Percentiles rank a stretch among this genome's conserved stretches.
Evolutionary conservation across 106 monocot genomes (phyloP).

Genomic region (Agapanthus africanus): DNA sequence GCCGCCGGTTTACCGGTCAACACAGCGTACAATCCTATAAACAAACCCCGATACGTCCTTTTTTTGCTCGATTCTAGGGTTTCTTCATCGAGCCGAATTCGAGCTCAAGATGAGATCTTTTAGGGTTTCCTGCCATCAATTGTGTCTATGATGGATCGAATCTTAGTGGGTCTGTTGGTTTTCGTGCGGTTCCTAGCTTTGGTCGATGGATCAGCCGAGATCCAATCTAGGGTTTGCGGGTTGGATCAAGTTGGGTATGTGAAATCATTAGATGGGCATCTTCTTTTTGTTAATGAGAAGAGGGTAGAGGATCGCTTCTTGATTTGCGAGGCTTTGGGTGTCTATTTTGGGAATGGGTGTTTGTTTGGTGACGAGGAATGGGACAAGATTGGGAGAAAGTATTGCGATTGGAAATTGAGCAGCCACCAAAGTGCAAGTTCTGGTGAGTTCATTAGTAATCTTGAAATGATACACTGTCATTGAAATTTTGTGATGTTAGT

Average conservation of each 20-base stretch:
- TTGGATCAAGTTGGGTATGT: slow-evolving; percentile 17
- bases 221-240: slow-evolving; percentile 10
- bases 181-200: not conserved
- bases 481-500: not conserved
- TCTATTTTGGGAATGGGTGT: slow-evolving; percentile 10
- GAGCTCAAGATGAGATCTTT: slow-evolving; percentile 9
- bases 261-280: slow-evolving; percentile 10
- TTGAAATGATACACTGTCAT: not conserved
- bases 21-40: not conserved
- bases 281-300: slow-evolving; percentile 7
- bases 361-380: slow-evolving; percentile 14
- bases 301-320: slow-evolving; percentile 11
- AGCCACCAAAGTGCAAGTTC: not conserved
- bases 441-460: not conserved
- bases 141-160: not conserved
- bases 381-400: slow-evolving; percentile 2
- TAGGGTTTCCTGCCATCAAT: not conserved
- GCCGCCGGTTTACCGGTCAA: slow-evolving; percentile 6
- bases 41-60: not conserved
- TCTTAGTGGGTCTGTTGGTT: slow-evolving; percentile 5
- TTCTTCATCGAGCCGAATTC: too few species aligned
- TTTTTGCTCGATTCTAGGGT: not conserved
- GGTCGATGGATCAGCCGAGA: not conserved
- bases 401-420: slow-evolving; percentile 4
- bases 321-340: slow-evolving; percentile 7